These are phyloP conservation scores for Fusarium equiseti DNA, from an alignment of 2,329 filamentous ascomycete genomes.

Conservation along the genomic window DNA sequence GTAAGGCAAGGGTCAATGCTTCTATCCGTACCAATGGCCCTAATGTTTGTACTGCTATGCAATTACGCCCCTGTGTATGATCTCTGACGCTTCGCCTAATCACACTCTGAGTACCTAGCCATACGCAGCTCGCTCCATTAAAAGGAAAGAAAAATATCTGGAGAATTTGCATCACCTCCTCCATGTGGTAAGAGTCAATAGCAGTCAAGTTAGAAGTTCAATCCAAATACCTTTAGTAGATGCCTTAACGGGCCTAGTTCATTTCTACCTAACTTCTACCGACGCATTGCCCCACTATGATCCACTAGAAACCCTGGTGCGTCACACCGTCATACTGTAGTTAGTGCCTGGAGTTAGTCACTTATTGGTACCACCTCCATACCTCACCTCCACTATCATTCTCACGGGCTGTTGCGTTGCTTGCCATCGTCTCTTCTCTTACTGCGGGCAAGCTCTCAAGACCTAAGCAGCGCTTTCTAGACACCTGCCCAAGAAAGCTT, in stretches of 20 bases:
- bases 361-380: background rate
- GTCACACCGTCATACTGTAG: slow-evolving; percentile 40
- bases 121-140: background rate
- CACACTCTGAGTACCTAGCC: too few relatives aligned
- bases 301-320: slow-evolving; percentile 31
- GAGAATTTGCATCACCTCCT: slow-evolving; percentile 8
- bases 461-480: background rate
- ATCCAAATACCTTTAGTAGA: slow-evolving; percentile 23
- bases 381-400: background rate
- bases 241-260: slow-evolving; percentile 33
- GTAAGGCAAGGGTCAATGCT: background rate
- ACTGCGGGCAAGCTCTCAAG: slow-evolving; percentile 18
- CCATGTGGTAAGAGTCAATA: slow-evolving; percentile 13
- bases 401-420: slow-evolving; percentile 9
- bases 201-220: background rate
- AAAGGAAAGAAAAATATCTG: background rate
- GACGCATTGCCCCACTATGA: slow-evolving; percentile 22
- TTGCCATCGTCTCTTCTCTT: slow-evolving; percentile 20
- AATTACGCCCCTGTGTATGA: background rate
- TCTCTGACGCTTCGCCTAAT: background rate
- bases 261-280: slow-evolving; percentile 7
- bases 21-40: background rate
- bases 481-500: background rate
- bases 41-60: background rate
- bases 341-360: background rate